Conservation (phyloP, 1,284 basidiomycete species). For the Pterula multifida region DNA sequence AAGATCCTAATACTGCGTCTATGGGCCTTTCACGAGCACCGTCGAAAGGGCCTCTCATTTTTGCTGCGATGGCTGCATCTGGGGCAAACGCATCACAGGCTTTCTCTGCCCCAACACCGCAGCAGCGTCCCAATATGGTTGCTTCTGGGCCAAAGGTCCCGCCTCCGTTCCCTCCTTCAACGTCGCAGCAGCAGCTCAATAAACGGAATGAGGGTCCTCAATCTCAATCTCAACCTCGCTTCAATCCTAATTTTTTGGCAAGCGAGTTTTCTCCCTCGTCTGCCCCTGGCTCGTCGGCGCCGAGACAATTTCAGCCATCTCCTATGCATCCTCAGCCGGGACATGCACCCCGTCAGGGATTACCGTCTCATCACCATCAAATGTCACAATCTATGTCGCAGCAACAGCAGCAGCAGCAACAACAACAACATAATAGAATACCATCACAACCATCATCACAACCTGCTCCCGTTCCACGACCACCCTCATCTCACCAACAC, state of each 20-base stretch:
- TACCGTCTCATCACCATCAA: background rate
- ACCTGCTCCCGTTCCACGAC: background rate
- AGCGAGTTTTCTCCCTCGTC: background rate
- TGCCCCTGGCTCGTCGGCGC: background rate
- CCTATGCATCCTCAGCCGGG: background rate
- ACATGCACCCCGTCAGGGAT: background rate
- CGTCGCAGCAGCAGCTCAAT: background rate
- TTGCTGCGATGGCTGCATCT: constrained; percentile 21
- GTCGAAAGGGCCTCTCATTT: constrained; percentile 22
- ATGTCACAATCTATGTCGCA: background rate
- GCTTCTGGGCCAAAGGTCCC: background rate
- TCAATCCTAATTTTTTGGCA: background rate
- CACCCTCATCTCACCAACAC: background rate
- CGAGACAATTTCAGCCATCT: background rate
- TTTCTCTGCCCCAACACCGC: too few relatives aligned
- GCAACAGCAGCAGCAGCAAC: background rate
- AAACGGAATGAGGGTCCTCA: background rate
- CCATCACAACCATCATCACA: background rate
- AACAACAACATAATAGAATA: background rate
- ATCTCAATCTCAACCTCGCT: background rate
- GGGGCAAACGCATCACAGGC: background rate
- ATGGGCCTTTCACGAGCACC: background rate
- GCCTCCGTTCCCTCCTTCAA: background rate
- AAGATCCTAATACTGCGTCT: background rate
- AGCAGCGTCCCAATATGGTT: too few relatives aligned